Percentiles rank a stretch among this genome's conserved stretches.
Conservation (phyloP, 495 filamentous ascomycete genomes). For the Tuber magnatum region DNA sequence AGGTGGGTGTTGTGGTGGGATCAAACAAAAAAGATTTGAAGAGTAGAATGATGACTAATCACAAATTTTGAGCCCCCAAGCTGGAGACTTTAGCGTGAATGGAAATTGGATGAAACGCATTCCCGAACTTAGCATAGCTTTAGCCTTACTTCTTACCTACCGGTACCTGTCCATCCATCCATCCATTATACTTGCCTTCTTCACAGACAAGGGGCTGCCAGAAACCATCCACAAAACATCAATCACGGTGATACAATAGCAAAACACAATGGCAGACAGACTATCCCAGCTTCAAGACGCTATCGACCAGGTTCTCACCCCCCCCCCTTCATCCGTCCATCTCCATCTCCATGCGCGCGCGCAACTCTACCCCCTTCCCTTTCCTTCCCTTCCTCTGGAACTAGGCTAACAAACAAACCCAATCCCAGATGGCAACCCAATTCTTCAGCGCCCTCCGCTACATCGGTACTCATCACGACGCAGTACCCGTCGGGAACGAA, state of each 20-base stretch:
- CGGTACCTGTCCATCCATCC: neutral
- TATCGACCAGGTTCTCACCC: slow-evolving; percentile 65
- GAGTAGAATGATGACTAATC: neutral
- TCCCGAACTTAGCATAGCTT: neutral
- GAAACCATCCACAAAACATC: slow-evolving; percentile 2
- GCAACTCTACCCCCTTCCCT: slow-evolving; percentile 14
- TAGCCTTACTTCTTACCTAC: neutral
- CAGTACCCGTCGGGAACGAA: slow-evolving; percentile 56
- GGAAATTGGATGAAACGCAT: neutral
- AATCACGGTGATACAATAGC: neutral
- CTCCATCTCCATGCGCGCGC: neutral
- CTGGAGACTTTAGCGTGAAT: neutral
- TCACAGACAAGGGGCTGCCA: neutral
- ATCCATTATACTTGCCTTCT: neutral
- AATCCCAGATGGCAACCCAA: slow-evolving; percentile 67
- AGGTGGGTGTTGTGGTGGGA: neutral
- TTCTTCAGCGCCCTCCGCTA: slow-evolving; percentile 83
- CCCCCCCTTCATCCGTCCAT: neutral
- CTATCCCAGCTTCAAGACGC: slow-evolving; percentile 93
- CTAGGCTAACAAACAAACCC: slow-evolving; percentile 9
- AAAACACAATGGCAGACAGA: slow-evolving; percentile 66
- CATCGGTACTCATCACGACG: slow-evolving; percentile 71
- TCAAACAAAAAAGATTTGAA: neutral
- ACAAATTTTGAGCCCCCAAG: neutral
- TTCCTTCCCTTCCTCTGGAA: neutral